Percentiles rank a stretch among this genome's conserved stretches.
phyloP scores from a whole-genome alignment of 768 basidiomycete genomes.

The Lactarius evosmus region DNA sequence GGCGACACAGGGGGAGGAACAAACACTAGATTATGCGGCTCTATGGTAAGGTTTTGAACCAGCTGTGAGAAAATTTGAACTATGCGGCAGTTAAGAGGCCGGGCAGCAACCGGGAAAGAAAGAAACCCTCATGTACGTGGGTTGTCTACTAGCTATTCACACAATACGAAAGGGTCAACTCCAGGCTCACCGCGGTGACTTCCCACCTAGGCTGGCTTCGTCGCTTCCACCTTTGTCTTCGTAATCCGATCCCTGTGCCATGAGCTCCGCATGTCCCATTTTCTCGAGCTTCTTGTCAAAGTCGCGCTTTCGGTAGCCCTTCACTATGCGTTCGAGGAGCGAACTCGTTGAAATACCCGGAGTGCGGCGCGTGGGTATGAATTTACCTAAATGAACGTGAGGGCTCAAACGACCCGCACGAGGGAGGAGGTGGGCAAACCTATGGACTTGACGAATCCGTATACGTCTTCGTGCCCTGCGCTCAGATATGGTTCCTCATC shows the following conservation, averaged over 20 bases:
- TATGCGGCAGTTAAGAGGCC: neutral
- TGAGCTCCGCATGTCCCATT: conserved; percentile 77
- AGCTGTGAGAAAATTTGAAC: neutral
- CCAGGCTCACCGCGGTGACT: conserved; percentile 9
- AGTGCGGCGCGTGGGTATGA: conserved; percentile 92
- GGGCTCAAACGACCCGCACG: neutral
- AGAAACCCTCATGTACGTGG: neutral
- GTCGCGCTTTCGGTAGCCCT: conserved; percentile 75
- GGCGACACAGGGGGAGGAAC: neutral
- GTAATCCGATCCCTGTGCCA: conserved; percentile 50
- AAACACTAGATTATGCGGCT: neutral
- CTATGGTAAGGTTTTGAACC: neutral
- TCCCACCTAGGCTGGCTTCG: neutral
- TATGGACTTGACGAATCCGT: conserved; percentile 71
- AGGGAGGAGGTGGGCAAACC: conserved; percentile 47
- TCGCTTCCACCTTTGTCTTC: conserved; percentile 29
- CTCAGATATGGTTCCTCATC: conserved; percentile 87
- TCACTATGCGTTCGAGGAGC: conserved; percentile 87
- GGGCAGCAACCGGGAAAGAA: neutral
- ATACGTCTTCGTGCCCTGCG: conserved; percentile 83
- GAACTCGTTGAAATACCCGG: conserved; percentile 93
- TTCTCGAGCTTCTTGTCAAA: conserved; percentile 88
- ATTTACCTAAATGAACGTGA: conserved; percentile 60
- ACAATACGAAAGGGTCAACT: neutral
- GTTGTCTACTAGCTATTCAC: conserved; percentile 6